Percentiles rank a stretch among this genome's conserved stretches.
These are phyloP conservation scores for Termitomyces heimii DNA, from an alignment of 768 basidiomycete genomes.

Conservation along the genomic window DNA sequence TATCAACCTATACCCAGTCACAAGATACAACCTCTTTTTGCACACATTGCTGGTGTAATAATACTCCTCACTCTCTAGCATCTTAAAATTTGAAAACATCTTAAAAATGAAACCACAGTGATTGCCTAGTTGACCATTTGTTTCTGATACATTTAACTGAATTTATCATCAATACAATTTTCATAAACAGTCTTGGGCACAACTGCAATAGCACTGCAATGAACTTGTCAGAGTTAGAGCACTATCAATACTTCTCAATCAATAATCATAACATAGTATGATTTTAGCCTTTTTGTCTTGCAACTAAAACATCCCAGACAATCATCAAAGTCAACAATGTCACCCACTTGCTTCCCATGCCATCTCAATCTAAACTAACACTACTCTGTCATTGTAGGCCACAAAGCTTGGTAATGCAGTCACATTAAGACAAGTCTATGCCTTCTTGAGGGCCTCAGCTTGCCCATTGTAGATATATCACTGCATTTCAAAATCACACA, in stretches of 20 bases:
- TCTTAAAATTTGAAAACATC: conserved; percentile 75
- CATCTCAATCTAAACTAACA: neutral
- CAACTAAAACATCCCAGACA: neutral
- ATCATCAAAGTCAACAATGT: conserved; percentile 2
- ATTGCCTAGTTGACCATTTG: neutral
- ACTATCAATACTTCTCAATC: conserved; percentile 35
- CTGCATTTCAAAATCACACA: no score
- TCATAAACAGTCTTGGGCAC: conserved; percentile 1
- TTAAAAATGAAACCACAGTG: conserved; percentile 22
- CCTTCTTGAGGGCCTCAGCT: neutral
- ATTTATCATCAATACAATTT: neutral
- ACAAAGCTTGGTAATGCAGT: neutral
- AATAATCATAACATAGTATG: conserved; percentile 36
- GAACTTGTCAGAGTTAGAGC: conserved; percentile 24
- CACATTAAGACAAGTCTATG: neutral
- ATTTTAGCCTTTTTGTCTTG: no score
- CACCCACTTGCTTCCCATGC: neutral
- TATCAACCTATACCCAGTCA: conserved; percentile 82
- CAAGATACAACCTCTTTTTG: conserved; percentile 75
- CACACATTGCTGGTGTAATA: conserved; percentile 55
- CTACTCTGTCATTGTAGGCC: neutral
- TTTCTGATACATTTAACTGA: no score
- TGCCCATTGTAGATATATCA: no score
- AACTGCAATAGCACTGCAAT: neutral
- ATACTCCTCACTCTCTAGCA: conserved; percentile 84